Percentiles rank a stretch among this genome's conserved stretches.
These are phyloP conservation scores for Goffeauzyma gilvescens DNA, from an alignment of 768 basidiomycete species.

Conservation along the genomic window DNA sequence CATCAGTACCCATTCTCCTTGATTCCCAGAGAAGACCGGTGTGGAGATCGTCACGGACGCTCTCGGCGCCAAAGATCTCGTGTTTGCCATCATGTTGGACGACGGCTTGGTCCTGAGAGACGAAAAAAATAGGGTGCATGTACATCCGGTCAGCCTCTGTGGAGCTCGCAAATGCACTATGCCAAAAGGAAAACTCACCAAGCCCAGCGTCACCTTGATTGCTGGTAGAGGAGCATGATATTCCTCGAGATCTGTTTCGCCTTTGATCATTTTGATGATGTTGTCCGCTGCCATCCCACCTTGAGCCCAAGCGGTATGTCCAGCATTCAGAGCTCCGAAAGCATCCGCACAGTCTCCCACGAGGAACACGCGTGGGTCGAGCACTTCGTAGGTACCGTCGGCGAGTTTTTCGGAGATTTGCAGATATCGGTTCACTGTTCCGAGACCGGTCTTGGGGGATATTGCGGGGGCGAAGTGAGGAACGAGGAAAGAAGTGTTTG, in stretches of 20 bases:
- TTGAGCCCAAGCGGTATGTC: conserved; percentile 32
- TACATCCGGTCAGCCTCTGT: too few species aligned
- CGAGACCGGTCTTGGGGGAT: conserved; percentile 15
- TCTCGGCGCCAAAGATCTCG: too few species aligned
- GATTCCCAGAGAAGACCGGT: too few species aligned
- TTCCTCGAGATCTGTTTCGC: conserved; percentile 3
- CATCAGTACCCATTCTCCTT: too few species aligned
- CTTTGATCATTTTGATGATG: conserved; percentile 13
- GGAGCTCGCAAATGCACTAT: not conserved
- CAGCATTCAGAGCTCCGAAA: conserved; percentile 26
- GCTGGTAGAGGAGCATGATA: conserved; percentile 2
- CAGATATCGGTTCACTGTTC: conserved; percentile 15
- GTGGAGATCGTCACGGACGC: too few species aligned
- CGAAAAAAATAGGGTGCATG: too few species aligned
- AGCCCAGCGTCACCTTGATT: conserved; percentile 9
- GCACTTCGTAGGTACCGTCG: not conserved
- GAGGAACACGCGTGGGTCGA: conserved; percentile 22
- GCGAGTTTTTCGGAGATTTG: conserved; percentile 5
- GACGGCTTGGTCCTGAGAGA: conserved; percentile 5
- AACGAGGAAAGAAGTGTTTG: conserved; percentile 22
- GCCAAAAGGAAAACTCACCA: conserved; percentile 2
- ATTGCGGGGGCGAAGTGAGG: conserved; percentile 20
- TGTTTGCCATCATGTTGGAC: conserved; percentile 1
- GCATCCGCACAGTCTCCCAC: conserved; percentile 31
- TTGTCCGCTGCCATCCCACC: conserved; percentile 28